Base-by-base conservation (phyloP, 176 grass and related monocot species). In the Carex littledalei region DNA sequence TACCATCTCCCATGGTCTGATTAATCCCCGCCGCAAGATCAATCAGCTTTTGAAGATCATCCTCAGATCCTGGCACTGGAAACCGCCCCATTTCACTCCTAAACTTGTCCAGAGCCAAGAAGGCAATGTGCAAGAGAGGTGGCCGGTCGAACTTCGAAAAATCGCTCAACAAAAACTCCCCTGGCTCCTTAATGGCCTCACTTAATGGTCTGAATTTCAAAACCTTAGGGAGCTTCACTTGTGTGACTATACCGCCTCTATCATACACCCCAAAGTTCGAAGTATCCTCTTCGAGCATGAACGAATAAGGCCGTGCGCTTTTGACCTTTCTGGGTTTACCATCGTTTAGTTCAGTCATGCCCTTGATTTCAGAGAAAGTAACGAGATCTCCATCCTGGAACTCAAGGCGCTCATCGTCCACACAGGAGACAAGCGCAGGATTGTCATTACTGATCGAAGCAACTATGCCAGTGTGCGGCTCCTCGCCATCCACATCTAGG, bases 341-440 rank as follows among this genome's bases (percentile, higher is more conserved):
- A 32, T 88, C 81, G 15, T 88, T 88, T 45, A 88, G 43, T 70
- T 88, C 87, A 41, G 16, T 84, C 87, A 88, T 88, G n/a, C 87
- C 87, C 39, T 84, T 67, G 35, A 91, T 50, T 77, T 91, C 89
- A 39, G 89, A 91, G 58, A 91, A 91, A 62, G 86, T 45, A 52
- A 91, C 83, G 10, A 91, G 52, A 88, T 91, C 89, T 4, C 89
- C 86, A 86, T 91, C 89, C 60, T 91, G 82, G 82, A 91, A 88
- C 41, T 91, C 86, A 18, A 91, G 86, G 29, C 89, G 83, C 66
- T 91, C 89, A 82, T 88, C 89, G 16, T 91, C 89, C 29, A 91
- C 89, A 82, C 89, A 88, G 9, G 86, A 85, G 18, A 91, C 77
- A 35, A 88, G 78, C 10, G 89, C 86, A 8, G 86, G 74, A 86